These are phyloP conservation scores for Boletus semigastroideus DNA, from an alignment of 1,284 basidiomycete genomes.

Conservation along the genomic window DNA sequence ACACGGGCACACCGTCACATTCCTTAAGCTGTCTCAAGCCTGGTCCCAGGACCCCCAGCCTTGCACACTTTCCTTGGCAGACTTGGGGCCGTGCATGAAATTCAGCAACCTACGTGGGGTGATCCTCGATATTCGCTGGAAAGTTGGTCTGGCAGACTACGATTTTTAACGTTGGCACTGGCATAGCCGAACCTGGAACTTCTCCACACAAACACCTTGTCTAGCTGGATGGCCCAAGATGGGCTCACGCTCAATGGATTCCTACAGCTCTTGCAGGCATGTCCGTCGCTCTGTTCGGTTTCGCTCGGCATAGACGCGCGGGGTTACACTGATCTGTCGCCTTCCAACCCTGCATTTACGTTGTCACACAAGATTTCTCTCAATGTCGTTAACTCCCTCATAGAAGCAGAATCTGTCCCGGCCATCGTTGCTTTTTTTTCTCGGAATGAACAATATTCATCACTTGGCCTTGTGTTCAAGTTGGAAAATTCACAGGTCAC, in stretches of 20 bases:
- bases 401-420: background rate
- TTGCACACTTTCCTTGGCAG: background rate
- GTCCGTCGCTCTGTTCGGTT: background rate
- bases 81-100: background rate
- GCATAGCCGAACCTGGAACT: background rate
- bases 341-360: background rate
- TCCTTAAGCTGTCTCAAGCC: no score
- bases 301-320: background rate
- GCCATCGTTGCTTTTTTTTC: background rate
- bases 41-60: no score
- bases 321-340: background rate
- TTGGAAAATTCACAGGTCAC: background rate
- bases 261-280: background rate
- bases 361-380: background rate
- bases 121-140: background rate
- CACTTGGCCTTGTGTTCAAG: no score
- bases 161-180: background rate
- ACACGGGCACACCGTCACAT: no score
- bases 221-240: background rate
- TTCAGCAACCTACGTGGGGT: background rate
- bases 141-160: background rate
- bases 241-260: background rate
- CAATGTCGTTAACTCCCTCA: background rate
- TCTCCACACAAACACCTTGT: background rate
- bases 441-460: background rate